Percentiles rank a stretch among this genome's conserved stretches.
Conservation (phyloP, 208 protist species). For the Angomonas ambiguus region DNA sequence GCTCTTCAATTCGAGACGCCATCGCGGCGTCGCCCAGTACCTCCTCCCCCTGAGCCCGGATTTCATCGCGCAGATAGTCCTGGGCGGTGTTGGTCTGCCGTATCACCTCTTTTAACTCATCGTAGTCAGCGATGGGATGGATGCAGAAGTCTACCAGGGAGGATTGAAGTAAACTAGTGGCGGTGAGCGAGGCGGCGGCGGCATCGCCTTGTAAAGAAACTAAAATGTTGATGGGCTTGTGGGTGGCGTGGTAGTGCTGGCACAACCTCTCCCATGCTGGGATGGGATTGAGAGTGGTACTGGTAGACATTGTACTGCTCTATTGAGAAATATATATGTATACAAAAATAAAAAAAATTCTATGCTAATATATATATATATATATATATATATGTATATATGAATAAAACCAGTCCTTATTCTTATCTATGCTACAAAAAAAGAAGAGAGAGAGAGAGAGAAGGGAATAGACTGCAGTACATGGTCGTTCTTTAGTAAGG, state of each 20-base stretch:
- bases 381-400: neutral
- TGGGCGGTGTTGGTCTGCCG: constrained; percentile 53
- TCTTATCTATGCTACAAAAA: neutral
- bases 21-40: neutral
- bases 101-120: constrained; percentile 47
- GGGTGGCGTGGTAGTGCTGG: constrained; percentile 54
- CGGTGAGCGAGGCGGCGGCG: constrained; percentile 61
- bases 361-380: neutral
- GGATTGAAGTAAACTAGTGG: constrained; percentile 62
- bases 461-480: no score
- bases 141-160: constrained; percentile 72
- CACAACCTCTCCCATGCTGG: constrained; percentile 61
- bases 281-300: constrained; percentile 10
- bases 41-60: constrained; percentile 17
- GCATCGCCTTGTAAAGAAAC: constrained; percentile 73
- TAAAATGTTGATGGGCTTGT: constrained; percentile 64
- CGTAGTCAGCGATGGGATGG: constrained; percentile 67
- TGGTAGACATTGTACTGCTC: neutral
- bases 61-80: constrained; percentile 32
- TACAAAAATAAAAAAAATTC: neutral
- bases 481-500: no score
- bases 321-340: neutral
- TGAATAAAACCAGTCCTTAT: neutral
- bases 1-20: constrained; percentile 30
- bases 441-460: constrained; percentile 10